Evolutionary conservation across 257 asterid genomes (phyloP).

Genomic region (Pogostemon cablin): DNA sequence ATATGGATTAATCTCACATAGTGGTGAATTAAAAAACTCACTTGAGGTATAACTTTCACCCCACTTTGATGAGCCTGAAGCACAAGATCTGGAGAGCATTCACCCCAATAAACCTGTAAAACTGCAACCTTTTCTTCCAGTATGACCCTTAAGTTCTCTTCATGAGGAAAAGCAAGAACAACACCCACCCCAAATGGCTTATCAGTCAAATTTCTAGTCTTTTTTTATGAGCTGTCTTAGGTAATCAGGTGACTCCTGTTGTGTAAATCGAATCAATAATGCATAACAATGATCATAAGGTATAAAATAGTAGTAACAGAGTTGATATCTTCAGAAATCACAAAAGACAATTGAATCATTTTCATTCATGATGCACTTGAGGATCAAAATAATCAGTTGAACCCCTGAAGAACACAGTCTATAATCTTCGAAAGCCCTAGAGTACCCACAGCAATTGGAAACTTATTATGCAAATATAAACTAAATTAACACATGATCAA

Average conservation of each 20-base stretch:
- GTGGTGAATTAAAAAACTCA: slow-evolving; percentile 34
- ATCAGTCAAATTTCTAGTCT: slow-evolving; percentile 73
- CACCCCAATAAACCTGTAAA: slow-evolving; percentile 89
- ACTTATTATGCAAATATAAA: neutral
- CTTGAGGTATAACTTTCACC: slow-evolving; percentile 83
- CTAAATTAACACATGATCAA: neutral
- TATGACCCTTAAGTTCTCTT: slow-evolving; percentile 73
- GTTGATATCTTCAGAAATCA: neutral
- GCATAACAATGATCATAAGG: neutral
- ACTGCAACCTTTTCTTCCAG: slow-evolving; percentile 88
- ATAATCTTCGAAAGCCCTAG: no score
- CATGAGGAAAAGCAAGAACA: slow-evolving; percentile 84
- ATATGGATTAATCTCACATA: neutral
- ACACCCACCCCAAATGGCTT: slow-evolving; percentile 90
- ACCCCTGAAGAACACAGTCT: no score
- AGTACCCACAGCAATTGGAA: no score
- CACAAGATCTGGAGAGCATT: slow-evolving; percentile 63
- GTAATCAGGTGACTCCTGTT: slow-evolving; percentile 82
- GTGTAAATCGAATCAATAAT: slow-evolving; percentile 26
- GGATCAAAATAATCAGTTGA: neutral
- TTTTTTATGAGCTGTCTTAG: slow-evolving; percentile 67
- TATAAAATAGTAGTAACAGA: neutral
- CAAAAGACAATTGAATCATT: neutral
- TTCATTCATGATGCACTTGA: neutral
- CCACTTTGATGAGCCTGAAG: slow-evolving; percentile 79